phyloP scores from a whole-genome alignment of 1,284 basidiomycete species.

The Microbotryum saponariae region DNA sequence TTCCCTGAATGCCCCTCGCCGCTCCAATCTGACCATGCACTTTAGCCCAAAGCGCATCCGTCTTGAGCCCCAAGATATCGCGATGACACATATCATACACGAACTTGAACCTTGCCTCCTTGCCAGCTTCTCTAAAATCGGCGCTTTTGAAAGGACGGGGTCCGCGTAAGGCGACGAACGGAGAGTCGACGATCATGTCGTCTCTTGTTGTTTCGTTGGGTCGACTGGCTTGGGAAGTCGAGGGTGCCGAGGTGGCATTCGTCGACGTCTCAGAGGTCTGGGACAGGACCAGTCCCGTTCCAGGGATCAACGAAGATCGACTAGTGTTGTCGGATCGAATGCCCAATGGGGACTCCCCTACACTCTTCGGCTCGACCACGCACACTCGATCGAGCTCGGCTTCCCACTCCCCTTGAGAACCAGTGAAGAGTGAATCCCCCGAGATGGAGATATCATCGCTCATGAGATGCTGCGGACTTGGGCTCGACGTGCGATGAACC shows the following conservation, averaged over 20 bases:
- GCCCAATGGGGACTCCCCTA: too few relatives aligned
- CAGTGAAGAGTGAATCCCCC: too few relatives aligned
- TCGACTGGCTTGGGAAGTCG: background rate
- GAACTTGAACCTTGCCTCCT: conserved; percentile 8
- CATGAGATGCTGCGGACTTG: too few relatives aligned
- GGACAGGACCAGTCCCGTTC: too few relatives aligned
- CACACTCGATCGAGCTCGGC: too few relatives aligned
- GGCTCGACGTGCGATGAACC: too few relatives aligned
- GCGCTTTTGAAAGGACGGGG: too few relatives aligned
- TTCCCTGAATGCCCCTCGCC: conserved; percentile 14
- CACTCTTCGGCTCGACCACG: too few relatives aligned
- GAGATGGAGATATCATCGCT: too few relatives aligned
- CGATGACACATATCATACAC: conserved; percentile 21
- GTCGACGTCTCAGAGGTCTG: background rate
- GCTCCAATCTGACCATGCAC: conserved; percentile 2
- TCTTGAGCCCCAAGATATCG: conserved; percentile 11
- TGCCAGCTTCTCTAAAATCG: conserved; percentile 1
- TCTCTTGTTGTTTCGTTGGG: background rate
- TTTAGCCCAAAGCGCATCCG: conserved; percentile 10
- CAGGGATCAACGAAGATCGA: too few relatives aligned
- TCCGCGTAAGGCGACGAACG: background rate
- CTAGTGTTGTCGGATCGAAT: too few relatives aligned
- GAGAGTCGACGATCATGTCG: background rate
- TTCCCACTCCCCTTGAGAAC: too few relatives aligned
- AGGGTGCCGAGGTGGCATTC: background rate